Evolutionary conservation across 306 rosid genomes (phyloP).

Genomic region (Ceratonia siliqua): DNA sequence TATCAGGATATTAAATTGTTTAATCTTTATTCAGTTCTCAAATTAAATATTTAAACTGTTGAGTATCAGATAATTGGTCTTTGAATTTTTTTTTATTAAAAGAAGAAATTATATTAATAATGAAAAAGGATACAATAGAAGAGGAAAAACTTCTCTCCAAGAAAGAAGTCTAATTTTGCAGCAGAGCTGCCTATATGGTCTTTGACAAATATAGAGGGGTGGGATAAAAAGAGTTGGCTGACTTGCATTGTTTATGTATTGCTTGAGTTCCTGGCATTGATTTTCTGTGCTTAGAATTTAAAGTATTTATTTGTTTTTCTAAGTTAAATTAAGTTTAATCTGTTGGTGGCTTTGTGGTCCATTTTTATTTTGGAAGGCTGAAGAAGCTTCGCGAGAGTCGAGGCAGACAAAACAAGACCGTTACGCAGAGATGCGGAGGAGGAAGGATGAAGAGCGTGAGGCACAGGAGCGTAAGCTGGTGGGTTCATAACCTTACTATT

Average conservation of each 20-base stretch:
- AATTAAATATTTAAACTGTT: conserved; percentile 1
- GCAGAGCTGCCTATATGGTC: too few species aligned
- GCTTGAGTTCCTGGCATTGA: neutral
- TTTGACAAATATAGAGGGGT: too few species aligned
- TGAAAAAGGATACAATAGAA: too few species aligned
- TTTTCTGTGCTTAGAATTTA: neutral
- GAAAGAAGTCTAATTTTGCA: too few species aligned
- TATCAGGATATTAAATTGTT: neutral
- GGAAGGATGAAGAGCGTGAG: conserved; percentile 95
- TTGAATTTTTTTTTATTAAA: too few species aligned
- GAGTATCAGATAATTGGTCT: conserved; percentile 18
- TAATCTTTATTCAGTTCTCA: conserved; percentile 4
- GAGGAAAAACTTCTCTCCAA: too few species aligned
- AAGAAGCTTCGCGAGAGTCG: conserved; percentile 80
- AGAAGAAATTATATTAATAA: too few species aligned
- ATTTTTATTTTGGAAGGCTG: conserved; percentile 67
- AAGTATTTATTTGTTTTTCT: neutral
- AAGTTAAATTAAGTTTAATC: conserved; percentile 15
- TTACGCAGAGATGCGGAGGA: conserved; percentile 78
- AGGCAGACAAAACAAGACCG: conserved; percentile 76
- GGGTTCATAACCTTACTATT: conserved; percentile 30
- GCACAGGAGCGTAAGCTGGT: conserved; percentile 78
- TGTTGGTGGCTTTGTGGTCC: conserved; percentile 23
- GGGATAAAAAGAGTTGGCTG: neutral
- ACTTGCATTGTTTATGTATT: neutral